Evolutionary conservation across 2,329 filamentous ascomycete genomes (phyloP).

Genomic region (Cladosporium sp.): DNA sequence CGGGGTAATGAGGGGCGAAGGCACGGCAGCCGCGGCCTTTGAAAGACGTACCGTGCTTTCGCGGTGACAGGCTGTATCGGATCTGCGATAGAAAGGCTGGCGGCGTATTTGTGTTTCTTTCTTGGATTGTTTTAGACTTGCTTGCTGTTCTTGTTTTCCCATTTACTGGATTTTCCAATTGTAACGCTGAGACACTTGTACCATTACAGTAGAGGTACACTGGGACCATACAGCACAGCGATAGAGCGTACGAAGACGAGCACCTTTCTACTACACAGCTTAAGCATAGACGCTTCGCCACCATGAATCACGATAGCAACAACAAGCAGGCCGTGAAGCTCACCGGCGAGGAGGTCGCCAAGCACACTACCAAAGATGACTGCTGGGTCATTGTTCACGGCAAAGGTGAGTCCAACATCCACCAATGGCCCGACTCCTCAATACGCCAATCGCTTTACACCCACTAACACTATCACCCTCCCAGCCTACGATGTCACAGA

Average conservation of each 20-base stretch:
- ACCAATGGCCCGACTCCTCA: background rate
- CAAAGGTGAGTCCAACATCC: constrained; percentile 45
- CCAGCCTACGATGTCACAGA: constrained; percentile 61
- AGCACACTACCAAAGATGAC: constrained; percentile 79
- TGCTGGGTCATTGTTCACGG: constrained; percentile 93
- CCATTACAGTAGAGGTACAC: background rate
- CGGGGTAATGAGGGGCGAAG: constrained; percentile 16
- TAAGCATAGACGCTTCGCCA: constrained; percentile 25
- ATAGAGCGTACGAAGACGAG: background rate
- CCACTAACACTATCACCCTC: background rate
- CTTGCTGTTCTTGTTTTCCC: background rate
- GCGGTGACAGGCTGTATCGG: background rate
- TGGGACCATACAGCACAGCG: constrained; percentile 1
- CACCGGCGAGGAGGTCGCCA: constrained; percentile 59
- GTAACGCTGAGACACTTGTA: background rate
- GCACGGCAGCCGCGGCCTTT: constrained; percentile 3
- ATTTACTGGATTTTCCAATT: background rate
- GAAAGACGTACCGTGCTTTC: background rate
- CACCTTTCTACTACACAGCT: background rate
- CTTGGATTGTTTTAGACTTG: background rate
- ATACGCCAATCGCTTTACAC: background rate
- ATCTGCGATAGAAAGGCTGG: background rate
- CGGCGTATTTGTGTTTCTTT: background rate
- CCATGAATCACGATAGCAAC: constrained; percentile 49
- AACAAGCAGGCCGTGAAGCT: constrained; percentile 47